Conservation (phyloP, 352 stramenopile genomes). For the Phytophthora sp. region DNA sequence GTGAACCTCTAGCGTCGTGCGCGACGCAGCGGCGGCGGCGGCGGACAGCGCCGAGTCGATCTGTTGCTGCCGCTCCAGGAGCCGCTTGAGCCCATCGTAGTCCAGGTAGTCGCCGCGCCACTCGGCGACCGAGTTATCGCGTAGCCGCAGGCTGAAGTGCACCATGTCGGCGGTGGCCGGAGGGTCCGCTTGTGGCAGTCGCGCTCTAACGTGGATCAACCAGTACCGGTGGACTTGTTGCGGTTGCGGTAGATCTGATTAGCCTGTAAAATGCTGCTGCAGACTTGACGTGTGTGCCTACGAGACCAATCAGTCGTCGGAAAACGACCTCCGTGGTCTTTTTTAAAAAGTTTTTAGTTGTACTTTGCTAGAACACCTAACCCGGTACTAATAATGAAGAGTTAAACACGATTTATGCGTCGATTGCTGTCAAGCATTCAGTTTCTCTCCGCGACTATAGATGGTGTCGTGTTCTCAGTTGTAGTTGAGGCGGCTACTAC, state of each 20-base stretch:
- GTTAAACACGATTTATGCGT: too few relatives aligned
- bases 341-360: slow-evolving; percentile 7
- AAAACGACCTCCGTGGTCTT: neutral
- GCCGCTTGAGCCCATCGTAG: slow-evolving; percentile 88
- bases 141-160: slow-evolving; percentile 76
- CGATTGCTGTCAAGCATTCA: too few relatives aligned
- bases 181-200: slow-evolving; percentile 22
- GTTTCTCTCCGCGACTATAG: too few relatives aligned
- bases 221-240: neutral
- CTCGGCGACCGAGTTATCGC: slow-evolving; percentile 87
- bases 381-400: neutral
- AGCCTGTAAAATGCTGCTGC: slow-evolving; percentile 13
- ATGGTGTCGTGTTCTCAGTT: neutral
- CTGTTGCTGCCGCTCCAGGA: slow-evolving; percentile 72
- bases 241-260: slow-evolving; percentile 3
- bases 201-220: neutral
- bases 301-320: slow-evolving; percentile 5
- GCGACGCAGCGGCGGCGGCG: slow-evolving; percentile 14
- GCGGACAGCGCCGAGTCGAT: slow-evolving; percentile 41
- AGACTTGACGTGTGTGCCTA: slow-evolving; percentile 23
- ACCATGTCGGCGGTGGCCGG: slow-evolving; percentile 51
- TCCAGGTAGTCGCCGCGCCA: slow-evolving; percentile 91
- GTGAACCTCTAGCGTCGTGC: slow-evolving; percentile 24
- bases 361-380: neutral
- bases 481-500: slow-evolving; percentile 24